Conservation (phyloP, 768 basidiomycete genomes). For the Wakefieldia striispora region DNA sequence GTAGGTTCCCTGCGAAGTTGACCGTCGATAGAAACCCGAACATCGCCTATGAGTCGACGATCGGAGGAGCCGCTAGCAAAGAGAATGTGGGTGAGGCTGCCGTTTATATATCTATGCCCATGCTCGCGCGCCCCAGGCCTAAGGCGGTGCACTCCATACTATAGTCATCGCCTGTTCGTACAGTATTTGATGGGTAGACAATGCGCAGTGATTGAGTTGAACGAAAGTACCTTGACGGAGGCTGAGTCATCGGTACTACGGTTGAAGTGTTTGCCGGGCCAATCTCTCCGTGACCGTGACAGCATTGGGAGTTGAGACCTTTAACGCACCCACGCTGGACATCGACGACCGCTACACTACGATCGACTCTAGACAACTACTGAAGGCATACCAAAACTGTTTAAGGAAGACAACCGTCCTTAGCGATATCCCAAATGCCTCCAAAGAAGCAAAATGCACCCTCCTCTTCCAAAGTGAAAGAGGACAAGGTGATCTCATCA, state of each 20-base stretch:
- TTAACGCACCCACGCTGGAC: too few relatives aligned
- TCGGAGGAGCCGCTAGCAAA: not conserved
- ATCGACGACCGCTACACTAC: too few relatives aligned
- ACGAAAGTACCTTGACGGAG: too few relatives aligned
- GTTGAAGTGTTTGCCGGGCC: too few relatives aligned
- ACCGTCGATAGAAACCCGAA: not conserved
- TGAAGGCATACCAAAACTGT: not conserved
- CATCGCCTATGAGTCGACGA: constrained; percentile 4
- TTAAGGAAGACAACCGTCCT: not conserved
- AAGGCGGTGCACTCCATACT: constrained; percentile 4
- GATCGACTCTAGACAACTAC: not conserved
- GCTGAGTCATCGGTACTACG: too few relatives aligned
- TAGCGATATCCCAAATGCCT: constrained; percentile 49
- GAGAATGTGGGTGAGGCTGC: not conserved
- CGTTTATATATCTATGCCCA: constrained; percentile 8
- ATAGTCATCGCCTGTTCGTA: not conserved
- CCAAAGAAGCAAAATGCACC: constrained; percentile 70
- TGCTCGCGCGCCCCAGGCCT: not conserved
- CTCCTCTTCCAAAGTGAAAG: constrained; percentile 68
- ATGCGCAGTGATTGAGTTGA: not conserved
- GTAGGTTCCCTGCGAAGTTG: constrained; percentile 3
- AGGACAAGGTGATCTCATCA: constrained; percentile 65
- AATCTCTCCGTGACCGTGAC: too few relatives aligned
- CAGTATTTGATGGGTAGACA: not conserved
- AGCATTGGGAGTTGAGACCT: too few relatives aligned